These are phyloP conservation scores for Coelastrella sp. DNA, from an alignment of 139 green algal species.

Conservation along the genomic window DNA sequence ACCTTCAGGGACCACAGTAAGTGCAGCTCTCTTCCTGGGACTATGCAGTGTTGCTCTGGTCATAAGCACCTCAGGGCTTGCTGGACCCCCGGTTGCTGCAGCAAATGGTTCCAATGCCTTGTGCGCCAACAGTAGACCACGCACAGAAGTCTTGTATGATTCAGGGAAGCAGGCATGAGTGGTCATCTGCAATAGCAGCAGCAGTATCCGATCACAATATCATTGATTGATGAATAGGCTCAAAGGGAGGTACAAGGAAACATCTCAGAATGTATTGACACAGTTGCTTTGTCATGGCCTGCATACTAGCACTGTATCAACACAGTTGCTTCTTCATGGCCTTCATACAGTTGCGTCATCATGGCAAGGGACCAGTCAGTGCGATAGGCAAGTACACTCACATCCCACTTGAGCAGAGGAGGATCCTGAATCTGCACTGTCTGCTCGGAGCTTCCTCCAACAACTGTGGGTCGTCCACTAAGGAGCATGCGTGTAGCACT, in stretches of 20 bases:
- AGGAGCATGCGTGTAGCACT: slow-evolving; percentile 59
- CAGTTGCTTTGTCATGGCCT: too few relatives aligned
- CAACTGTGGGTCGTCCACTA: slow-evolving; percentile 37
- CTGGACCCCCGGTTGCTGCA: not conserved
- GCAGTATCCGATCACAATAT: not conserved
- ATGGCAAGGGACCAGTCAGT: not conserved
- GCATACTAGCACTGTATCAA: not conserved
- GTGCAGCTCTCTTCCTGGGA: not conserved
- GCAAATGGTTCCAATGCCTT: slow-evolving; percentile 22
- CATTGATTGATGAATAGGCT: too few relatives aligned
- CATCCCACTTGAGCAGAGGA: slow-evolving; percentile 17
- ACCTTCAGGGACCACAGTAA: too few relatives aligned
- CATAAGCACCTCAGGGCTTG: not conserved
- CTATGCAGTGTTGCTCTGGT: not conserved
- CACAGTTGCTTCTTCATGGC: not conserved
- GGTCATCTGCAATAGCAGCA: slow-evolving; percentile 1
- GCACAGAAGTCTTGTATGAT: slow-evolving; percentile 24
- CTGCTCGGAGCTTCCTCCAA: slow-evolving; percentile 36
- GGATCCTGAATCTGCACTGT: slow-evolving; percentile 26
- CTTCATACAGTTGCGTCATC: not conserved
- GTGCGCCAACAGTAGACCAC: slow-evolving; percentile 52
- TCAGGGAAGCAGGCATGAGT: slow-evolving; percentile 52
- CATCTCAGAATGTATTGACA: too few relatives aligned
- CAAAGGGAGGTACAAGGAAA: too few relatives aligned
- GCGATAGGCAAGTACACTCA: not conserved